phyloP scores from a whole-genome alignment of 176 grass and related monocot genomes.

The Lolium perenne region DNA sequence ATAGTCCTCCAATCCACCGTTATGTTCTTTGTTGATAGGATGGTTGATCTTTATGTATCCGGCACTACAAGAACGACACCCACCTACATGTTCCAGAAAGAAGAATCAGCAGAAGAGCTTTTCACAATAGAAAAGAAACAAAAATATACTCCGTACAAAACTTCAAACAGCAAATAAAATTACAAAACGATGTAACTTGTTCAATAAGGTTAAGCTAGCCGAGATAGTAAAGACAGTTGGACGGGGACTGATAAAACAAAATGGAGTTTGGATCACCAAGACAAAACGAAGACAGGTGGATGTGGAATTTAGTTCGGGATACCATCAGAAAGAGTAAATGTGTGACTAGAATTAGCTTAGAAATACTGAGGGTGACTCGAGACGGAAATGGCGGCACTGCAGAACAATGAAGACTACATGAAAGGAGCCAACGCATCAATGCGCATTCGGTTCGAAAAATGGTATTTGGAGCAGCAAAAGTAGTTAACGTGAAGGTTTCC shows the following conservation, averaged over 20 bases:
- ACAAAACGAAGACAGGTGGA: background rate
- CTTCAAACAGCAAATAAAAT: background rate
- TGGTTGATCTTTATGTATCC: background rate
- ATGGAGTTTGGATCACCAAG: background rate
- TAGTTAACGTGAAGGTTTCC: background rate
- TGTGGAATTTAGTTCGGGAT: background rate
- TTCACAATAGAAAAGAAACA: background rate
- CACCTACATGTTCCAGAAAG: background rate
- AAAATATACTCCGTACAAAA: background rate
- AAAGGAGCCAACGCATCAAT: background rate
- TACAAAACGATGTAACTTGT: background rate
- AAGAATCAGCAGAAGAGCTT: conserved; percentile 5
- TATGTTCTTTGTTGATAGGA: background rate
- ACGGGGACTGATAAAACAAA: background rate
- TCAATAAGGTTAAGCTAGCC: background rate
- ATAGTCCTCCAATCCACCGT: background rate
- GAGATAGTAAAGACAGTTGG: background rate
- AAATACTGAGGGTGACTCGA: background rate
- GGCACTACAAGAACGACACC: background rate
- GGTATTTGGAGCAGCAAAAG: background rate
- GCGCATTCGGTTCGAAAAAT: background rate
- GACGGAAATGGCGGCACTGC: background rate
- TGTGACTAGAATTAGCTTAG: background rate
- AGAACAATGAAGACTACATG: background rate
- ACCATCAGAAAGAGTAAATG: background rate